phyloP scores from a whole-genome alignment of 2,329 filamentous ascomycete genomes.

The Arthroderma sp. region DNA sequence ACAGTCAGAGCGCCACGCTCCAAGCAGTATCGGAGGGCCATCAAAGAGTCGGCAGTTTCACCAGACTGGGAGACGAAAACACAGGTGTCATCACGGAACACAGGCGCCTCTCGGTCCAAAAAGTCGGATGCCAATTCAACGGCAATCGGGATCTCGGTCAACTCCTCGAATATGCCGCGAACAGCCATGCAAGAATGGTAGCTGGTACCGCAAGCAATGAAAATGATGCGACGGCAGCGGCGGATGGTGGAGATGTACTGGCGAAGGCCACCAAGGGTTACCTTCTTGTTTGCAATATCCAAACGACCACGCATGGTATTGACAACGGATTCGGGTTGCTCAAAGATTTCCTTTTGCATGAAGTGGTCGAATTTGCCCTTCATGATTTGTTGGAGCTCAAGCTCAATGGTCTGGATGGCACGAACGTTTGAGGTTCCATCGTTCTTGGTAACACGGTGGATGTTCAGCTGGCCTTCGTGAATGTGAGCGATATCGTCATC shows the following conservation, averaged over 20 bases:
- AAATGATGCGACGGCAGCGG: slow-evolving; percentile 92
- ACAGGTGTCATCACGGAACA: slow-evolving; percentile 98
- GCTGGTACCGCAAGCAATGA: slow-evolving; percentile 96
- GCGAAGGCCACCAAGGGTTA: slow-evolving; percentile 87
- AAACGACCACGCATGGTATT: slow-evolving; percentile 99
- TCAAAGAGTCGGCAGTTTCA: slow-evolving; percentile 92
- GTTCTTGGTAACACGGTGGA: slow-evolving; percentile 93
- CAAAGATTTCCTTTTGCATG: slow-evolving; percentile 99
- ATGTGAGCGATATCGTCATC: slow-evolving; percentile 99
- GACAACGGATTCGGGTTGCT: slow-evolving; percentile 97
- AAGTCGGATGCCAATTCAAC: slow-evolving; percentile 98
- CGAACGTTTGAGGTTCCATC: slow-evolving; percentile 95
- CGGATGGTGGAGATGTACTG: slow-evolving; percentile 96
- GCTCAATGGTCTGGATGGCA: slow-evolving; percentile 95
- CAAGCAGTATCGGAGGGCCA: slow-evolving; percentile 94
- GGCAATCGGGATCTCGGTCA: slow-evolving; percentile 93
- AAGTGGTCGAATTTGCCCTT: slow-evolving; percentile 99
- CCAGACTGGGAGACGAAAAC: slow-evolving; percentile 98
- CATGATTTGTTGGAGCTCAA: slow-evolving; percentile 99
- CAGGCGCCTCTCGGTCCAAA: slow-evolving; percentile 86
- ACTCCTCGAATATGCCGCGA: slow-evolving; percentile 91
- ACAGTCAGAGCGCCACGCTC: slow-evolving; percentile 95
- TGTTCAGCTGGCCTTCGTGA: slow-evolving; percentile 97
- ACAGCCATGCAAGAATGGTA: slow-evolving; percentile 99
- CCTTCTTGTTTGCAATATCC: slow-evolving; percentile 82